phyloP scores from a whole-genome alignment of 208 protist species.

The Vickermania spadyakhi region DNA sequence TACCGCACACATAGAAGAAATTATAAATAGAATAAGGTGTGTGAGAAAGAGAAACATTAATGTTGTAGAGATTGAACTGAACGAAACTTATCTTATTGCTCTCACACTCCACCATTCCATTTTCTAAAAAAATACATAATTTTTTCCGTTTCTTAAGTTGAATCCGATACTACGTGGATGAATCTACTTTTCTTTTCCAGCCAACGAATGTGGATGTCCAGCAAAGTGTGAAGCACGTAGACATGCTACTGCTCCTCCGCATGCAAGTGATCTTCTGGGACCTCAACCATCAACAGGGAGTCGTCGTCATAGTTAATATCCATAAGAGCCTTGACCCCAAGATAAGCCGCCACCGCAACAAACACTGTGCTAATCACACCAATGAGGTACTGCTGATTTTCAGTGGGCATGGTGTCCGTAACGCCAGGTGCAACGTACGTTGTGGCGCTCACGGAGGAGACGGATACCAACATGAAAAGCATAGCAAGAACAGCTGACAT shows the following conservation, averaged over 20 bases:
- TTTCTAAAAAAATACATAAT: too few species aligned
- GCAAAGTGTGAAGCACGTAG: too few species aligned
- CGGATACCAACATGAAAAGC: conserved; percentile 1
- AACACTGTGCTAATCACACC: conserved; percentile 54
- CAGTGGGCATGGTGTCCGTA: conserved; percentile 20
- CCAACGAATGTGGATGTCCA: too few species aligned
- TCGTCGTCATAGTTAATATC: conserved; percentile 79
- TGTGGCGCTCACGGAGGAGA: neutral
- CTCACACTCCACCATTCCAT: too few species aligned
- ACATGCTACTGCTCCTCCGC: conserved; percentile 25
- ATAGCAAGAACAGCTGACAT: conserved; percentile 5
- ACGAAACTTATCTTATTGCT: too few species aligned
- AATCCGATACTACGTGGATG: too few species aligned
- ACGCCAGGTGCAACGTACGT: conserved; percentile 35
- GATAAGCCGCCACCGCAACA: conserved; percentile 33
- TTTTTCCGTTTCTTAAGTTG: too few species aligned
- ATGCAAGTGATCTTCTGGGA: conserved; percentile 41
- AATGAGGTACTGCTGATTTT: conserved; percentile 69
- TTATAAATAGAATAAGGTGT: too few species aligned
- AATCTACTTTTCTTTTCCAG: too few species aligned
- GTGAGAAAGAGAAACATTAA: too few species aligned
- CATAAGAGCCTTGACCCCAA: conserved; percentile 58
- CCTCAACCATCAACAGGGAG: conserved; percentile 83
- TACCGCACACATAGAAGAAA: too few species aligned
- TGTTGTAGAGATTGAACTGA: too few species aligned